Conservation (phyloP, 495 filamentous ascomycete genomes). For the Penicillium paxilli region DNA sequence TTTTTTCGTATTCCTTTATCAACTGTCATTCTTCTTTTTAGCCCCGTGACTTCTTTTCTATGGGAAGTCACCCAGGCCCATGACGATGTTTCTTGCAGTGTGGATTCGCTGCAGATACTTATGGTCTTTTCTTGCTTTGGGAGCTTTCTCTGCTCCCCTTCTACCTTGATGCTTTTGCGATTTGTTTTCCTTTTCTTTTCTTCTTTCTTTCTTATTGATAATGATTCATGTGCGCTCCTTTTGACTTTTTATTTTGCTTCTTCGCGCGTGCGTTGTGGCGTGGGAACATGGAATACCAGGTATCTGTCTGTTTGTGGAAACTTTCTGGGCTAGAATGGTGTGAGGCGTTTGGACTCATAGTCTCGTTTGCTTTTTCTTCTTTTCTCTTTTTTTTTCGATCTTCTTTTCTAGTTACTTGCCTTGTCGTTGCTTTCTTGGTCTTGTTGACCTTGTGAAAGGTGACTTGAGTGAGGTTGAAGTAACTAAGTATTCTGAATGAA, state of each 20-base stretch:
- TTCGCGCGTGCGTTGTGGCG: not conserved
- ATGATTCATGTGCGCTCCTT: not conserved
- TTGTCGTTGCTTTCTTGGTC: not conserved
- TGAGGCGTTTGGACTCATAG: not conserved
- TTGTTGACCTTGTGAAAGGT: not conserved
- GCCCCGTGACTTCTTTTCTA: not conserved
- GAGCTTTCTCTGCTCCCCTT: not conserved
- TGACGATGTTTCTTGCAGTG: not conserved
- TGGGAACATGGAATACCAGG: not conserved
- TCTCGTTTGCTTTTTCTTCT: not conserved
- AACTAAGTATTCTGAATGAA: not conserved
- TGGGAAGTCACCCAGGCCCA: not conserved
- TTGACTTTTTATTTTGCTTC: not conserved
- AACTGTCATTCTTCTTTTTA: constrained; percentile 1
- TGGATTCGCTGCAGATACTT: not conserved
- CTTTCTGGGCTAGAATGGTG: not conserved
- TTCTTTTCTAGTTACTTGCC: not conserved
- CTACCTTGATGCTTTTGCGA: not conserved
- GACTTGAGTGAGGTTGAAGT: not conserved
- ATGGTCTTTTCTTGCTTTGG: not conserved
- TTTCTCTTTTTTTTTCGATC: not conserved
- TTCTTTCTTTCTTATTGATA: constrained; percentile 6
- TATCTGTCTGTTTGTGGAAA: not conserved
- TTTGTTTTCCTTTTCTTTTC: constrained; percentile 13
- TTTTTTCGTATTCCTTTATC: constrained; percentile 3